phyloP scores from a whole-genome alignment of 352 stramenopile genomes.

The Phytophthora pini region DNA sequence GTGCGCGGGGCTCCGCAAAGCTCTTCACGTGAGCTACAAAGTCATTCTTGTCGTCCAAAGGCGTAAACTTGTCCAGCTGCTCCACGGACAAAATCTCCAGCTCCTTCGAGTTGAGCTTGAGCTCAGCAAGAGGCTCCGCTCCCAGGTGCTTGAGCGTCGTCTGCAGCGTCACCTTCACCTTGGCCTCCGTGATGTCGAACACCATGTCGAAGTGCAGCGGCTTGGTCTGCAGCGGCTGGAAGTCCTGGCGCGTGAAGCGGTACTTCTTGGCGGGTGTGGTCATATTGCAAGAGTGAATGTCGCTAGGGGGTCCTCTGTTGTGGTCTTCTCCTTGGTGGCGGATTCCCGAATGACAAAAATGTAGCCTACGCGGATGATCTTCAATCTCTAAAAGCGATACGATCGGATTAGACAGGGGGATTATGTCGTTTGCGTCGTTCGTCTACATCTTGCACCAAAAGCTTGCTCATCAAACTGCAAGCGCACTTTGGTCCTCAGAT shows the following conservation, averaged over 20 bases:
- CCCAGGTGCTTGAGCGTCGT: constrained; percentile 69
- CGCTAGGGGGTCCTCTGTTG: neutral
- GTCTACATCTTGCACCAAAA: constrained; percentile 14
- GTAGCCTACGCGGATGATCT: neutral
- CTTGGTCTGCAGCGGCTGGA: constrained; percentile 66
- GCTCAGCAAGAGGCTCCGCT: constrained; percentile 43
- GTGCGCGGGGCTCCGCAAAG: constrained; percentile 46
- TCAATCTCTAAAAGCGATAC: constrained; percentile 3
- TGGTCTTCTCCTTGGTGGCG: constrained; percentile 1
- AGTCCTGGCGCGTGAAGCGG: constrained; percentile 75
- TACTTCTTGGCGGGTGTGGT: constrained; percentile 57
- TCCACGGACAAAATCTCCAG: constrained; percentile 70
- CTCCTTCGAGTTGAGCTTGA: constrained; percentile 82
- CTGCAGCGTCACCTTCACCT: constrained; percentile 72
- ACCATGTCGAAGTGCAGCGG: constrained; percentile 85
- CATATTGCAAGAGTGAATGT: constrained; percentile 2
- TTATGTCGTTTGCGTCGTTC: constrained; percentile 1
- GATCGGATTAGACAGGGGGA: constrained; percentile 4
- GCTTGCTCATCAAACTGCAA: constrained; percentile 13
- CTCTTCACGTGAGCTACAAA: constrained; percentile 71
- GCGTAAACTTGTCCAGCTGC: constrained; percentile 54
- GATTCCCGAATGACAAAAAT: constrained; percentile 15
- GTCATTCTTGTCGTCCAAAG: constrained; percentile 45
- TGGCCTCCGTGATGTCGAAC: constrained; percentile 69
- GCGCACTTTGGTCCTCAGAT: neutral